Evolutionary conservation across 108 stramenopile species (phyloP), one percentile per base, ranked within the genome.

Genomic region (Bacterosira constricta): DNA sequence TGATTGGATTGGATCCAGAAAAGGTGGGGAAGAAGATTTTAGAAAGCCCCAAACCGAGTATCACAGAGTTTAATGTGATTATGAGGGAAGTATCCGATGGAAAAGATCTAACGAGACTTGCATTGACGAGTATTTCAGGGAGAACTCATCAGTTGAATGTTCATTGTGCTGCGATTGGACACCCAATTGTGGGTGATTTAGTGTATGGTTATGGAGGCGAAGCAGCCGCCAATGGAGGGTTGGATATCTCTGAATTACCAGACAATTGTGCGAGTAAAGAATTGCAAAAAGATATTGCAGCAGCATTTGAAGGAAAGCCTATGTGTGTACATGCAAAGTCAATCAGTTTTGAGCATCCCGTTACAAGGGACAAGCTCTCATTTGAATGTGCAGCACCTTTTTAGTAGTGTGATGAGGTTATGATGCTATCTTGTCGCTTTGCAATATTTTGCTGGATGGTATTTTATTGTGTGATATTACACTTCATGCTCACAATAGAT

Each of bases 141-240:
- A 73, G 94, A 56, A 91, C 87, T 52, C 94, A 96, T 79, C 94
- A 96, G 67, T 63, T 96, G 39, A 92, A 91, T 79, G 86, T 91
- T 30, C 94, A 96, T 53, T 75, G 88, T 69, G 91, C 94, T 9
- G 89, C 89, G 8, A 86, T 93, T 77, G 94, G 94, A 8, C 94
- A 96, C 73, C 94, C 94, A 0, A 93, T 96, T 79, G 87, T 96
- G 10, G 94, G 90, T 8, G 94, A 96, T 63, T 57, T 65, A 31
- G 75, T 87, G 9, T 96, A 96, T 63, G 95, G 95, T 18, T 79
- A 79, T 21, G 59, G 82, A 57, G 93, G 93, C 13, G 85, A 84
- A 10, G 93, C 88, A 1, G 80, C 90, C 8, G 53, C 86, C 27
- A 87, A 91, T 58, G 93, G 93, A 3, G 93, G 93, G 15, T 60